Evolutionary conservation across 306 rosid species (phyloP).

Genomic region (Vigna reflexopilosa): DNA sequence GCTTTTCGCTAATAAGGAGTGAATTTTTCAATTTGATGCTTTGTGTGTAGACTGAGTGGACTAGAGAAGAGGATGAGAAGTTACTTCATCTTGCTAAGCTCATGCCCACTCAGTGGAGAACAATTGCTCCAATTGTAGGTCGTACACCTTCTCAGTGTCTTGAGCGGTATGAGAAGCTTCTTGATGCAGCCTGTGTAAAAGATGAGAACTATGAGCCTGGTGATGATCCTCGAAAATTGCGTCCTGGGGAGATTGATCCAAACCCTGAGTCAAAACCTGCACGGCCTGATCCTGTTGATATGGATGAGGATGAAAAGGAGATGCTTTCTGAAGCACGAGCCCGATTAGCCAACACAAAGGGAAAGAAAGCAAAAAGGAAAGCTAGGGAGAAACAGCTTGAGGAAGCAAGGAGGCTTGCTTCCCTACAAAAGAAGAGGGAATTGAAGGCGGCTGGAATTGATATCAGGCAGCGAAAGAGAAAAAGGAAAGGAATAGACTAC

Average conservation of each 20-base stretch:
- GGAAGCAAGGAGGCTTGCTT: constrained; percentile 95
- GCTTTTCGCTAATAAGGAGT: constrained; percentile 2
- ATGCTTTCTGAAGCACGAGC: constrained; percentile 98
- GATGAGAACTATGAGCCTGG: constrained; percentile 89
- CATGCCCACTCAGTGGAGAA: constrained; percentile 97
- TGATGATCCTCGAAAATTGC: constrained; percentile 89
- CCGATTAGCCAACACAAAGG: constrained; percentile 90
- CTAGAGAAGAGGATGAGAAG: constrained; percentile 94
- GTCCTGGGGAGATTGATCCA: constrained; percentile 17
- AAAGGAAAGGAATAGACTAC: constrained; percentile 89
- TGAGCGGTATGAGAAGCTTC: constrained; percentile 90
- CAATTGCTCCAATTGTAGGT: constrained; percentile 90
- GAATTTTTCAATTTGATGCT: constrained; percentile 15
- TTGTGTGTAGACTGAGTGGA: constrained; percentile 81
- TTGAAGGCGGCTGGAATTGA: constrained; percentile 94
- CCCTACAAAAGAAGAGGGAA: constrained; percentile 88
- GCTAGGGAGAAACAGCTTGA: constrained; percentile 96
- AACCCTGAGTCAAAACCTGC: constrained; percentile 95
- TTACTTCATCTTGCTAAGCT: constrained; percentile 94
- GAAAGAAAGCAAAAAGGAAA: constrained; percentile 82
- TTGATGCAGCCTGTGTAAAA: constrained; percentile 92
- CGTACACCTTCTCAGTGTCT: constrained; percentile 97
- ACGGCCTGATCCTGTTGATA: constrained; percentile 94
- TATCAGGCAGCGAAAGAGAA: constrained; percentile 79
- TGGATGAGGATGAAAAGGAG: constrained; percentile 98